A percentile compares a stretch with the other conserved stretches of the same genome.
phyloP scores from a whole-genome alignment of 225 moss, liverwort and hornwort genomes.

The Pleurozium schreberi region DNA sequence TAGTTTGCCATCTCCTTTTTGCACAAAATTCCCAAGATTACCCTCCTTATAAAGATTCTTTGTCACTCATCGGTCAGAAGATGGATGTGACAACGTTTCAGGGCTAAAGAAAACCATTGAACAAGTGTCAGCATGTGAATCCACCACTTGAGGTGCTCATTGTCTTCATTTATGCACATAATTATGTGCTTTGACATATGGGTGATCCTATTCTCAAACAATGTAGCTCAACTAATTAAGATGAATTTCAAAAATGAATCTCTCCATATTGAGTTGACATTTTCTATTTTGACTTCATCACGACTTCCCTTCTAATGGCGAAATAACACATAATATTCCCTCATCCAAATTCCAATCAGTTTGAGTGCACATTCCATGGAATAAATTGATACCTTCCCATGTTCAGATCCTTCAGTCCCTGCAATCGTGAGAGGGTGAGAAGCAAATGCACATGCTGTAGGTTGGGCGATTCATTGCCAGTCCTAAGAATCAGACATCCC shows the following conservation, averaged over 20 bases:
- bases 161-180: too few relatives aligned
- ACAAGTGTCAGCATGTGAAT: neutral
- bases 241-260: neutral
- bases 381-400: neutral
- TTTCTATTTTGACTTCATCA: neutral
- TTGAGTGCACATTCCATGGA: too few relatives aligned
- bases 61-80: too few relatives aligned
- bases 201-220: neutral
- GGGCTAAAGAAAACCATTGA: too few relatives aligned
- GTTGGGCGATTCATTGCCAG: neutral
- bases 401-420: neutral
- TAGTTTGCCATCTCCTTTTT: neutral
- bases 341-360: too few relatives aligned
- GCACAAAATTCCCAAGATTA: too few relatives aligned
- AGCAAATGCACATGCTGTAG: neutral
- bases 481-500: neutral
- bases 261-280: neutral
- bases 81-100: too few relatives aligned
- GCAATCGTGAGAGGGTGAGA: neutral
- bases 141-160: neutral
- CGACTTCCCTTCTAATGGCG: fast-evolving
- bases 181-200: neutral
- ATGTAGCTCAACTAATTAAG: neutral
- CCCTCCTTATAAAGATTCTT: too few relatives aligned
- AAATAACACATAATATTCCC: neutral